Percentiles rank a stretch among this genome's conserved stretches.
Conservation (phyloP, 306 rosid species). For the Macrotyloma uniflorum region DNA sequence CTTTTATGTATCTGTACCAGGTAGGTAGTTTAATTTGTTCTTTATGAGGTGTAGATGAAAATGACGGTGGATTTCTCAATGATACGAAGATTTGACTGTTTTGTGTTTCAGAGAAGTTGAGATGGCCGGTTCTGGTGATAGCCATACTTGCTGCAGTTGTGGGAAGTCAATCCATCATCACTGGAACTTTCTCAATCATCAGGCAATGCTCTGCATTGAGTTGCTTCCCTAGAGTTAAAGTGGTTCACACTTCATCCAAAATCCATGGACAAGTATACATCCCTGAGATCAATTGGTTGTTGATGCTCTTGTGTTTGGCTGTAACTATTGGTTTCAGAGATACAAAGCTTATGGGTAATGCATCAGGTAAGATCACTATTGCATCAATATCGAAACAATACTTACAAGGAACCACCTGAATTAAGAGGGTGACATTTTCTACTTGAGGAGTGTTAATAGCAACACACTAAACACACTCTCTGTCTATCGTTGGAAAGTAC, state of each 20-base stretch:
- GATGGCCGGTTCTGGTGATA: conserved; percentile 91
- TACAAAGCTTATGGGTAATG: conserved; percentile 84
- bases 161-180: conserved; percentile 96
- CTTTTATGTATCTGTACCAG: conserved; percentile 91
- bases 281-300: conserved; percentile 94
- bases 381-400: background rate
- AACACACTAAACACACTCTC: background rate
- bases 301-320: conserved; percentile 86
- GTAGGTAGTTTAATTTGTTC: conserved; percentile 46
- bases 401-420: background rate
- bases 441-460: background rate
- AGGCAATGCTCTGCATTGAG: conserved; percentile 88
- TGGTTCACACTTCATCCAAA: conserved; percentile 91
- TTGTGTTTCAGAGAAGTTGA: conserved; percentile 58
- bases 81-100: conserved; percentile 28
- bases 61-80: conserved; percentile 25
- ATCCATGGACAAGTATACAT: conserved; percentile 95
- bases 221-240: conserved; percentile 93
- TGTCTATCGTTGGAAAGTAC: background rate
- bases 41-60: conserved; percentile 22
- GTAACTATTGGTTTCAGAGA: conserved; percentile 90
- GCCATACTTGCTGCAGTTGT: conserved; percentile 94
- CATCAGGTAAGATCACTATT: conserved; percentile 71
- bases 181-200: conserved; percentile 93
- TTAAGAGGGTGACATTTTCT: background rate